Conservation (phyloP, 75 land plant species). For the Adiantum capillusveneris region DNA sequence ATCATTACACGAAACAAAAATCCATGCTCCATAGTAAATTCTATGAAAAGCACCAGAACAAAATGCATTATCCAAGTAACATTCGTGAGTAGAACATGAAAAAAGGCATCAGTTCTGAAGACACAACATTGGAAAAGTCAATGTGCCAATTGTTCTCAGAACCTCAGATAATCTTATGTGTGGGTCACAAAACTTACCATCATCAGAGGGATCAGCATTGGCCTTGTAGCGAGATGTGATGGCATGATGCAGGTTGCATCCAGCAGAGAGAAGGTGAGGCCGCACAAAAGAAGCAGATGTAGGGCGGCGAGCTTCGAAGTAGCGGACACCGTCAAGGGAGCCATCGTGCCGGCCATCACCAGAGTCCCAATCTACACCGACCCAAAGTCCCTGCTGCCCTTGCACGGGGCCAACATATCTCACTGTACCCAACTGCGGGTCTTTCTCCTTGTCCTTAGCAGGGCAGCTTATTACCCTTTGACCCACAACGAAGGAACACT, state of each 20-base stretch:
- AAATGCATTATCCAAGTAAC: too few relatives aligned
- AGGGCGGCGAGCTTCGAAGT: conserved; percentile 39
- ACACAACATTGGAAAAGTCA: too few relatives aligned
- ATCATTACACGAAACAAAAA: too few relatives aligned
- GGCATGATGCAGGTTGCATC: conserved; percentile 23
- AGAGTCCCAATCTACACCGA: conserved; percentile 90
- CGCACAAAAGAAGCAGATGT: conserved; percentile 70
- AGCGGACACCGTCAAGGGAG: conserved; percentile 53
- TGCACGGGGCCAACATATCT: conserved; percentile 58
- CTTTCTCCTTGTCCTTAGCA: background rate
- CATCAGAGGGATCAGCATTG: conserved; percentile 2
- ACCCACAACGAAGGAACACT: too few relatives aligned
- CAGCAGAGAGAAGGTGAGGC: conserved; percentile 42
- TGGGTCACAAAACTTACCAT: conserved; percentile 5
- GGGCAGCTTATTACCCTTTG: too few relatives aligned
- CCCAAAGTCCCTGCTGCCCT: conserved; percentile 69
- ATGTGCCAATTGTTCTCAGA: too few relatives aligned
- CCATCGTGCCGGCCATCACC: conserved; percentile 75
- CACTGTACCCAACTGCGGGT: conserved; percentile 57
- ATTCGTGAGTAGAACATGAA: too few relatives aligned
- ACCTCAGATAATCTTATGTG: background rate
- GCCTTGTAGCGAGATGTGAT: conserved; percentile 13
- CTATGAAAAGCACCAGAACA: too few relatives aligned
- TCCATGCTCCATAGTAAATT: too few relatives aligned
- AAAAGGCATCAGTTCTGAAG: too few relatives aligned